phyloP scores from a whole-genome alignment of 2,329 filamentous ascomycete genomes.

The Aspergillus terreus region DNA sequence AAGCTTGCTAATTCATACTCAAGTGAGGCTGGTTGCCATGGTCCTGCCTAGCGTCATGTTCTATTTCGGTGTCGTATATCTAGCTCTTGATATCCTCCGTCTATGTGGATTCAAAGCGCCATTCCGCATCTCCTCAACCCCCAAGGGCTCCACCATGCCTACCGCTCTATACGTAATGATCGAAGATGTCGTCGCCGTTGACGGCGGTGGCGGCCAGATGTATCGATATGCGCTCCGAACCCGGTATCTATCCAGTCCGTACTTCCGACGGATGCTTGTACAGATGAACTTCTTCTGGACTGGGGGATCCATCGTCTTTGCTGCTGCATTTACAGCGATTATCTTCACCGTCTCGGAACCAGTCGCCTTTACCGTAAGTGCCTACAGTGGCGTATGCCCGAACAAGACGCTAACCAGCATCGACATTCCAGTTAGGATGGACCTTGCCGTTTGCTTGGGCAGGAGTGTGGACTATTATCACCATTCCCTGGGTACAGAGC shows the following conservation, averaged over 20 bases:
- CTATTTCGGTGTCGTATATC: slow-evolving; percentile 42
- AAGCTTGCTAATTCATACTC: slow-evolving; percentile 1
- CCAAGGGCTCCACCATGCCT: slow-evolving; percentile 55
- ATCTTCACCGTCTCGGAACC: slow-evolving; percentile 48
- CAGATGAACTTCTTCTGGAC: slow-evolving; percentile 58
- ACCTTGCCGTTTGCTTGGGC: slow-evolving; percentile 27
- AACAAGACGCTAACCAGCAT: slow-evolving; percentile 13
- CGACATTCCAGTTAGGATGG: slow-evolving; percentile 12
- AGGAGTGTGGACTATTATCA: slow-evolving; percentile 46
- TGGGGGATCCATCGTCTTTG: slow-evolving; percentile 47
- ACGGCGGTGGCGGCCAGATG: slow-evolving; percentile 56
- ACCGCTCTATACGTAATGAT: slow-evolving; percentile 63
- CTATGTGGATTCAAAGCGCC: slow-evolving; percentile 48
- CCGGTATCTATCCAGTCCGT: slow-evolving; percentile 52
- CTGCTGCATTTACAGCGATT: slow-evolving; percentile 45
- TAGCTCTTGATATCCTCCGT: slow-evolving; percentile 41
- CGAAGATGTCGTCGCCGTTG: slow-evolving; percentile 65
- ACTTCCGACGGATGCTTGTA: slow-evolving; percentile 53
- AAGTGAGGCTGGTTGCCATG: slow-evolving; percentile 44
- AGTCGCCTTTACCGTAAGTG: slow-evolving; percentile 46
- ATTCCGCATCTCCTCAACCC: slow-evolving; percentile 62
- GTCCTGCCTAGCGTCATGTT: slow-evolving; percentile 45
- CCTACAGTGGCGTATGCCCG: background rate
- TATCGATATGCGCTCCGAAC: slow-evolving; percentile 51
- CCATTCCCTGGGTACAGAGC: slow-evolving; percentile 45